Evolutionary conservation across 2,329 filamentous ascomycete species (phyloP).

Genomic region (Emericellopsis cladophorae): DNA sequence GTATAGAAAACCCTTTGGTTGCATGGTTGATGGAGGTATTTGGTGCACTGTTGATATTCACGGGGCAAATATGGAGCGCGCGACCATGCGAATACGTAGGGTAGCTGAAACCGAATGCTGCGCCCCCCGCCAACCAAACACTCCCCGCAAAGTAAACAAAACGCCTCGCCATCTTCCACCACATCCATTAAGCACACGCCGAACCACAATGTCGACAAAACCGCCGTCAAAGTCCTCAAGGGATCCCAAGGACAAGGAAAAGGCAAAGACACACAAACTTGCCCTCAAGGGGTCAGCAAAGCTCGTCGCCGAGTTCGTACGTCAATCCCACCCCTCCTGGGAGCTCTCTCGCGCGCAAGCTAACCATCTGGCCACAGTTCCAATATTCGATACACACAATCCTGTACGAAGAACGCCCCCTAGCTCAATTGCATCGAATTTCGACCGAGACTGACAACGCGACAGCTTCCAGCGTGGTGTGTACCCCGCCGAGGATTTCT

Average conservation of each 20-base stretch:
- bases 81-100: too few relatives aligned
- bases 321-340: conserved; percentile 39
- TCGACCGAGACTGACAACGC: not conserved
- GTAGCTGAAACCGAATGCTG: too few relatives aligned
- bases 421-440: too few relatives aligned
- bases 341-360: not conserved
- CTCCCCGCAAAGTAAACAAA: not conserved
- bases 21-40: too few relatives aligned
- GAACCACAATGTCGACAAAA: not conserved
- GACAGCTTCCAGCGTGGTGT: conserved; percentile 70
- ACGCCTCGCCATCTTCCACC: not conserved
- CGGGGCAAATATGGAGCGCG: too few relatives aligned
- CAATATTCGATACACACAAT: conserved; percentile 98
- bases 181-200: not conserved
- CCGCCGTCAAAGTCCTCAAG: not conserved
- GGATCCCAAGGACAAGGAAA: conserved; percentile 39
- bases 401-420: conserved; percentile 41
- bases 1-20: too few relatives aligned
- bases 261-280: conserved; percentile 90
- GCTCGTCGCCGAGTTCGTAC: conserved; percentile 87
- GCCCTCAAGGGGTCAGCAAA: conserved; percentile 75
- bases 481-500: conserved; percentile 93
- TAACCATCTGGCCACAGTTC: conserved; percentile 41
- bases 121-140: too few relatives aligned
- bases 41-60: too few relatives aligned